phyloP scores from a whole-genome alignment of 495 filamentous ascomycete species.

The Tuber microsphaerosporum region DNA sequence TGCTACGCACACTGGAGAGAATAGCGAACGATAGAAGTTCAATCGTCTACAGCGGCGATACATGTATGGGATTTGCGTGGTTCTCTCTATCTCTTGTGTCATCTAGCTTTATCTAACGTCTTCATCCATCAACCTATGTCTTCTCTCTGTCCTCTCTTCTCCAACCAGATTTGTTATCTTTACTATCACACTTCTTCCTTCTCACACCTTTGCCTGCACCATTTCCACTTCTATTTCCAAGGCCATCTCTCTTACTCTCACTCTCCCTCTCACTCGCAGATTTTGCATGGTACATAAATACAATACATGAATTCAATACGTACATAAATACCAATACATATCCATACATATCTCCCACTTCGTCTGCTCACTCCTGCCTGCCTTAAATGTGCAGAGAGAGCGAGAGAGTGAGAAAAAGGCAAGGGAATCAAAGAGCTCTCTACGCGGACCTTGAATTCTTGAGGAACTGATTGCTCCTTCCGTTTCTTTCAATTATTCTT shows the following conservation, averaged over 20 bases:
- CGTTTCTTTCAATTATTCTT: neutral
- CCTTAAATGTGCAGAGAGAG: conserved; percentile 1
- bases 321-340: conserved; percentile 6
- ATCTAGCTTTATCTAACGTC: conserved; percentile 2
- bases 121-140: neutral
- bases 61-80: neutral
- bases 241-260: neutral
- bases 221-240: neutral
- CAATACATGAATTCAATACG: conserved; percentile 6
- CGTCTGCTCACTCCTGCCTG: neutral
- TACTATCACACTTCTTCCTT: neutral
- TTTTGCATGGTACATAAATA: conserved; percentile 2
- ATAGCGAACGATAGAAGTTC: neutral
- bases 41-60: neutral
- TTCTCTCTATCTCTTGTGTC: neutral
- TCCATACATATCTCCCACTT: conserved; percentile 5
- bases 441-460: neutral
- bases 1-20: conserved; percentile 5
- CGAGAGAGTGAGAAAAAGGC: neutral
- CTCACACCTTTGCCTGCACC: neutral
- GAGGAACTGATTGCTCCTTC: conserved; percentile 1
- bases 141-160: neutral
- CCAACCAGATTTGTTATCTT: neutral
- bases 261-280: neutral
- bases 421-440: neutral